A percentile compares a stretch with the other conserved stretches of the same genome.
Evolutionary conservation across 1,284 basidiomycete species (phyloP).

Genomic region (Ceratobasidium sp.): DNA sequence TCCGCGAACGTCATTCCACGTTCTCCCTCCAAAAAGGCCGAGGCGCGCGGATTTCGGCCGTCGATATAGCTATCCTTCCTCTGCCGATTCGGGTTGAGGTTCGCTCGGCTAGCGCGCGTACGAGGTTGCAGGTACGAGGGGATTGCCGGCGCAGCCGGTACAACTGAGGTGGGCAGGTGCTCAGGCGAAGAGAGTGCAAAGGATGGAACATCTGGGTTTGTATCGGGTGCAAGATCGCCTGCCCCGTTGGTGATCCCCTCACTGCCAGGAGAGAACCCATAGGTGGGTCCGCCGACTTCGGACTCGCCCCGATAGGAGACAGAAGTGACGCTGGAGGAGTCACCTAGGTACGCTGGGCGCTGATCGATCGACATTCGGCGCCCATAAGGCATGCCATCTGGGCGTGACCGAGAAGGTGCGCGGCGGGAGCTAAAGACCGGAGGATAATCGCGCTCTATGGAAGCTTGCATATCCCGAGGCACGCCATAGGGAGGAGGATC

Average conservation of each 20-base stretch:
- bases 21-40: slow-evolving; percentile 22
- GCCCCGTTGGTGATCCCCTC: slow-evolving; percentile 26
- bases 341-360: slow-evolving; percentile 10
- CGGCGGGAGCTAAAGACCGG: slow-evolving; percentile 18
- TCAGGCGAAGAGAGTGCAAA: slow-evolving; percentile 29
- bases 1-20: slow-evolving; percentile 36
- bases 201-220: slow-evolving; percentile 22
- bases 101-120: slow-evolving; percentile 31
- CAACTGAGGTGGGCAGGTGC: slow-evolving; percentile 15
- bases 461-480: neutral
- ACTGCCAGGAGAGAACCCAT: slow-evolving; percentile 6
- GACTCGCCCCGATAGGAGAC: slow-evolving; percentile 34
- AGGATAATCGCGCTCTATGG: slow-evolving; percentile 18
- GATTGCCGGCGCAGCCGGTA: slow-evolving; percentile 27
- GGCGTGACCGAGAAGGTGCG: slow-evolving; percentile 19
- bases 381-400: neutral
- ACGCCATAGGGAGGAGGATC: slow-evolving; percentile 31
- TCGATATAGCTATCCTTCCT: slow-evolving; percentile 27
- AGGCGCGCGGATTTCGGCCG: slow-evolving; percentile 19
- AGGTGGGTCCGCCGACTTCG: slow-evolving; percentile 6
- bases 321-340: slow-evolving; percentile 24
- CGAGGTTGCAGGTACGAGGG: slow-evolving; percentile 34
- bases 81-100: slow-evolving; percentile 11
- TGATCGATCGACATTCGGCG: slow-evolving; percentile 20
- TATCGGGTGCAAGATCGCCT: slow-evolving; percentile 37